These are phyloP conservation scores for Nicotiana obtusifolia DNA, from an alignment of 257 asterid species.

Conservation along the genomic window DNA sequence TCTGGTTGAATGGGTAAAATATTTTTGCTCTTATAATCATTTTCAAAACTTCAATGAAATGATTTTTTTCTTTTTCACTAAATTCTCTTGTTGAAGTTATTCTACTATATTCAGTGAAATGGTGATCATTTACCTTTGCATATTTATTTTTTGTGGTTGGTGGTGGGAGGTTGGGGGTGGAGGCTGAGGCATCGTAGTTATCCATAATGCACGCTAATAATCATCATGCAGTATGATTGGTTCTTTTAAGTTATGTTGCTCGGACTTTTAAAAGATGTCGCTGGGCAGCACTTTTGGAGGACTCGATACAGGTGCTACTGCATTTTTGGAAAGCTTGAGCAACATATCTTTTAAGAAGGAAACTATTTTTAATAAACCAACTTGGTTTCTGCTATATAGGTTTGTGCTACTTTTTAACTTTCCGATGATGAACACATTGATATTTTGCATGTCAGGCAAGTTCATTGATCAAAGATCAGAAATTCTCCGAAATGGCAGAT, in stretches of 20 bases:
- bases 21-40: background rate
- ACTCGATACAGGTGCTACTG: background rate
- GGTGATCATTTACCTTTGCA: too few relatives aligned
- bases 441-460: slow-evolving; percentile 44
- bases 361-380: background rate
- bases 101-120: too few relatives aligned
- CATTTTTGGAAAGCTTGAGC: background rate
- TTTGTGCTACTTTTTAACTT: background rate
- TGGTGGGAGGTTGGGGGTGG: too few relatives aligned
- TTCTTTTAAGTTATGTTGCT: background rate
- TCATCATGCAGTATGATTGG: too few relatives aligned
- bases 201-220: too few relatives aligned
- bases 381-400: background rate
- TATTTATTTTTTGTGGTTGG: too few relatives aligned
- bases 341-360: background rate
- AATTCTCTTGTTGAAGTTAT: too few relatives aligned
- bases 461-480: slow-evolving; percentile 67
- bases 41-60: background rate
- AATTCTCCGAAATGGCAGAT: slow-evolving; percentile 61
- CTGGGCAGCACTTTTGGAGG: background rate
- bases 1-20: slow-evolving; percentile 74
- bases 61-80: too few relatives aligned
- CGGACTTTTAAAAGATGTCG: background rate
- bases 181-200: too few relatives aligned
- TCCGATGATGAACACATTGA: background rate